These are phyloP conservation scores for Chondrus crispus DNA, from an alignment of 23 red algal genomes.

Conservation along the genomic window DNA sequence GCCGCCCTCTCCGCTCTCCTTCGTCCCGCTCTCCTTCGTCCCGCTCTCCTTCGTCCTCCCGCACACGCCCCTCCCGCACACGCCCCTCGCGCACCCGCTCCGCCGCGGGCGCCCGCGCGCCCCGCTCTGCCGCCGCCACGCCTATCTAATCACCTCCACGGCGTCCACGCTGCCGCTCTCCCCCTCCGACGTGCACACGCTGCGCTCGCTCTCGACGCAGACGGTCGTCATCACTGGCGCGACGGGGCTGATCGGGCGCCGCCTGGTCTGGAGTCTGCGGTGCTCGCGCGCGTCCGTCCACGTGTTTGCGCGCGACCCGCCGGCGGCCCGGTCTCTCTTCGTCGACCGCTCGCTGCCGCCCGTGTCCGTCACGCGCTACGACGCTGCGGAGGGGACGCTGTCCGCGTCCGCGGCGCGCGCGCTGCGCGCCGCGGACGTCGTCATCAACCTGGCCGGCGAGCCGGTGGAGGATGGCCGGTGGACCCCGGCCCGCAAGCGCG, in stretches of 20 bases:
- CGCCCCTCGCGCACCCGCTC: neutral
- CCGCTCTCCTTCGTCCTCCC: neutral
- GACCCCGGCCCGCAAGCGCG: slow-evolving; percentile 57
- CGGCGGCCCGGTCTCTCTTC: slow-evolving; percentile 4
- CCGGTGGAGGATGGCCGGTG: slow-evolving; percentile 72
- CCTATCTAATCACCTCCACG: neutral
- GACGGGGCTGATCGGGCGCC: slow-evolving; percentile 55
- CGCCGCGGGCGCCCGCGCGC: neutral
- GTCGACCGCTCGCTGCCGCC: neutral
- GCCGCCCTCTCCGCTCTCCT: neutral
- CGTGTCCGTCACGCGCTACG: slow-evolving; percentile 5
- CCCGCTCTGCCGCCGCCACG: neutral
- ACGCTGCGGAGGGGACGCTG: neutral
- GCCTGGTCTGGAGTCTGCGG: slow-evolving; percentile 13
- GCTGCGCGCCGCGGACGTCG: slow-evolving; percentile 42
- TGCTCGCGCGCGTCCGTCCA: neutral
- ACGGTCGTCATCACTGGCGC: slow-evolving; percentile 38
- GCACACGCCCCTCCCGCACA: neutral
- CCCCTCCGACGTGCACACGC: neutral
- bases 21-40: neutral
- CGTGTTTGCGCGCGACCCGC: slow-evolving; percentile 30
- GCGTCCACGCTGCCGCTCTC: neutral
- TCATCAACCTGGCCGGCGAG: slow-evolving; percentile 93
- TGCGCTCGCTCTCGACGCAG: neutral
- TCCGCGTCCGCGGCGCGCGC: neutral